Evolutionary conservation across 2,329 filamentous ascomycete genomes (phyloP).

Genomic region (Lachnellula arida): DNA sequence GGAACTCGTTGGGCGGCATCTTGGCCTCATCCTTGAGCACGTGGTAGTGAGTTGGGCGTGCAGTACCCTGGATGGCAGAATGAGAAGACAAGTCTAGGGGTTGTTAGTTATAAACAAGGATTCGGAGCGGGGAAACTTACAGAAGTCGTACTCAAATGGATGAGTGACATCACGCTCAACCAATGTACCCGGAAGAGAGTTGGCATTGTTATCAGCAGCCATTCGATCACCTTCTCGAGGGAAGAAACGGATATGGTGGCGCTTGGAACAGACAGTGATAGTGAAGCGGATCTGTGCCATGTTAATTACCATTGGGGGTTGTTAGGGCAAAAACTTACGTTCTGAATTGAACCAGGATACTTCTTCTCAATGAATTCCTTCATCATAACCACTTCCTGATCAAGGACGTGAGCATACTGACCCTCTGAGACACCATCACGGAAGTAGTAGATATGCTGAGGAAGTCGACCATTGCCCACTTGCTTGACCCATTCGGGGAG

Average conservation of each 20-base stretch:
- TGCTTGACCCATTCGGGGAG: conserved; percentile 58
- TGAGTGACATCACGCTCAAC: conserved; percentile 89
- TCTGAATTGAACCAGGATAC: conserved; percentile 25
- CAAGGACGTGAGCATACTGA: conserved; percentile 74
- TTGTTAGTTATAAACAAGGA: neutral
- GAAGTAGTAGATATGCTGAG: conserved; percentile 81
- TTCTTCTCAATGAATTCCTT: conserved; percentile 50
- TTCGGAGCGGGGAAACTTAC: conserved; percentile 29
- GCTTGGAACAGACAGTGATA: conserved; percentile 85
- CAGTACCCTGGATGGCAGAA: conserved; percentile 86
- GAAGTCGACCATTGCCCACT: conserved; percentile 48
- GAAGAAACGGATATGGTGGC: conserved; percentile 92
- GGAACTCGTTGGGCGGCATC: conserved; percentile 63
- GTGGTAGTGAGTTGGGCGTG: conserved; percentile 87
- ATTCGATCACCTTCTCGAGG: conserved; percentile 50
- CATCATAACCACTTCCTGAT: conserved; percentile 71
- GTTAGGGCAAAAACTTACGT: conserved; percentile 9
- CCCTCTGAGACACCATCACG: conserved; percentile 89
- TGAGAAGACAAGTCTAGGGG: conserved; percentile 47
- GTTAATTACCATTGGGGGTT: conserved; percentile 3
- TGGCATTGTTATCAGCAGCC: conserved; percentile 67
- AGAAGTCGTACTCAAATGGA: conserved; percentile 88
- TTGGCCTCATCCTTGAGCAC: conserved; percentile 78
- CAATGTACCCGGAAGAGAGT: conserved; percentile 79
- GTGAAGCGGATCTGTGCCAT: conserved; percentile 56